phyloP scores from a whole-genome alignment of 306 rosid species.

The Castanopsis chinensis region DNA sequence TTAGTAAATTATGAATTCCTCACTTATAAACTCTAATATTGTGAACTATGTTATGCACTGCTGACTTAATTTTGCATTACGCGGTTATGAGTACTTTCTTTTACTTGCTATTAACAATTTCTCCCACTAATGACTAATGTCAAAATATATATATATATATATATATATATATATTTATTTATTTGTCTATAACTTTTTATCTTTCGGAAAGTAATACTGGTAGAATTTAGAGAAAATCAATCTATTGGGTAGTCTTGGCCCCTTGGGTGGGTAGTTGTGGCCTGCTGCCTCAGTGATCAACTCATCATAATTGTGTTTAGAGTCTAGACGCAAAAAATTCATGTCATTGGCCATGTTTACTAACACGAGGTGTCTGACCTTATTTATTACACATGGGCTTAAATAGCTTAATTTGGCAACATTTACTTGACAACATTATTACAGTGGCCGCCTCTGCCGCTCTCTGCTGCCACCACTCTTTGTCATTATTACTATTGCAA shows the following conservation, averaged over 20 bases:
- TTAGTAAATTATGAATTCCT: too few species aligned
- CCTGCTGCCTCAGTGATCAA: neutral
- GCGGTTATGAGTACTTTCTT: too few species aligned
- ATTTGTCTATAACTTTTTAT: too few species aligned
- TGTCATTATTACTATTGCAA: neutral
- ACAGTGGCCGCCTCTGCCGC: neutral
- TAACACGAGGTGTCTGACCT: neutral
- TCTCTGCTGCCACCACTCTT: neutral
- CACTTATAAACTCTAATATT: too few species aligned
- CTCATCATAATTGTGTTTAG: neutral
- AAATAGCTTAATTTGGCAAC: neutral
- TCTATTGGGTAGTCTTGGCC: neutral
- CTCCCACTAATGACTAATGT: too few species aligned
- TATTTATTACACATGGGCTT: neutral
- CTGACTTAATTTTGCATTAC: too few species aligned
- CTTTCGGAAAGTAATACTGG: too few species aligned
- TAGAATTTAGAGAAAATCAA: neutral
- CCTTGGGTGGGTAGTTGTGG: conserved; percentile 6
- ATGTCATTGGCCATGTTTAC: neutral
- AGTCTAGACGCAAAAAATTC: neutral
- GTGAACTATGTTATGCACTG: too few species aligned
- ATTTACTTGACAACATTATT: neutral
- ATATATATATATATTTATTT: too few species aligned
- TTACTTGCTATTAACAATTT: too few species aligned
- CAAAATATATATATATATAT: too few species aligned